Evolutionary conservation across 2,329 filamentous ascomycete species (phyloP), one percentile per base, ranked within the genome.

Genomic region (Cladobotryum protrusum): DNA sequence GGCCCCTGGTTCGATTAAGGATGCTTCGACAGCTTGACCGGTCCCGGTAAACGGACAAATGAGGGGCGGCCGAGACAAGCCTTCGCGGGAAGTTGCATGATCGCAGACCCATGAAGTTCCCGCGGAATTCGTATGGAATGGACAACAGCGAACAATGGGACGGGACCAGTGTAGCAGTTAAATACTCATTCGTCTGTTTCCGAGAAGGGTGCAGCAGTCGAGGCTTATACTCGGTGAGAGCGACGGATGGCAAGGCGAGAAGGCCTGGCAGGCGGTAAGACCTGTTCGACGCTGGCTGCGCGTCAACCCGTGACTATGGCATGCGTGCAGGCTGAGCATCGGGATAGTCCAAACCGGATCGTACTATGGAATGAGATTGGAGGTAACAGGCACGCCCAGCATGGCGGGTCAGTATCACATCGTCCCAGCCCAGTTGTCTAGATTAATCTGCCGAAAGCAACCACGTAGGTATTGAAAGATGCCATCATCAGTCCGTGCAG

Each of bases 351-450:
- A 33, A n/a, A 34, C 7, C 18, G 17, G 12, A 42, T 36, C 8
- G 42, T 39, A 32, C 32, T 39, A 12, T 45, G 45, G 42, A 12
- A 24, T 34, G 46, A 14, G 17, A 45, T 49, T 46, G 32, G 20
- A 43, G 20, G n/a, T 29, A 35, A 18, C 32, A 33, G 35, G 34
- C 50, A 52, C 41, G 43, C 43, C 47, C 47, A 43, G 8, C 36
- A 35, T 20, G 47, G 50, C 50, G 47, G 50, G 43, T 52, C 50
- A 17, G 50, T 50, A 52, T 50, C 43, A 50, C 50, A 43, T 52
- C 44, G 47, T 47, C 41, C 33, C 33, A 46, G 47, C 20, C 19
- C 40, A 43, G 50, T 45, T 44, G 47, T 45, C 33, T 52, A 39
- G 48, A 35, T 48, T 50, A 52, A 37, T 43, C 43, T 46, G 42